Base-by-base conservation (phyloP, 1,284 basidiomycete genomes). In the Takashimella koratensis region DNA sequence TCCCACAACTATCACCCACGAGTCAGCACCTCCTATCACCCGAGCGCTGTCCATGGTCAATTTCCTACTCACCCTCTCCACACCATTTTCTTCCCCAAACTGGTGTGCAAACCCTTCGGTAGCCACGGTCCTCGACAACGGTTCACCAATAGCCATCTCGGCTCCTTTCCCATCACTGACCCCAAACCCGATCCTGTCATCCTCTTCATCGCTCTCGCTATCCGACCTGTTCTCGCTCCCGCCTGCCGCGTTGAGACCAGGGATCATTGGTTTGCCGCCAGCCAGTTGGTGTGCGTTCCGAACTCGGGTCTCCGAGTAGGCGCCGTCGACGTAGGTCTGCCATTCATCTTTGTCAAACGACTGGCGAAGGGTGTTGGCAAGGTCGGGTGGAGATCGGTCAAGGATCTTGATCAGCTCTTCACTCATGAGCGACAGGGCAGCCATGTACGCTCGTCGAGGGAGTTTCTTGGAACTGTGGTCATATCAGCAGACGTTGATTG, bases 401-500 rank as follows among this genome's bases (percentile, higher is more conserved):
- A 77, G 63, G 68, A 79, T 73, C 52, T 77, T 72, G 65, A 76
- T 65, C 19, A 75, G 52, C 56, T 79, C 78, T 61, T 79, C 73
- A 46, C 73, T 67, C 40, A 99, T 93, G 57, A 98, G 83, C 11
- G 88, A 89, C 43, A 98, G 83, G 71, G 98, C 94, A 0, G 95
- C 95, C 95, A 98, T 98, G 77, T 91, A 96, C 1, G 94, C 93
- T 42, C 93, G 75, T 19, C 92, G 84, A 25, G 88, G 84, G 81
- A 85, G 73, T 84, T 87, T 22, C 83, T 85, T 63, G 81, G 55
- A 44, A 36, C 36, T 54, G 46, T 19, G 41, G 24, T n/a, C n/a
- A n/a, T n/a, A n/a, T n/a, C n/a, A 54, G 11, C 23, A 21, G 45
- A 12, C 8, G 21, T 16, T 26, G 20, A 16, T 19, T 26, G n/a